A percentile compares a stretch with the other conserved stretches of the same genome.
Conservation (phyloP, 169 alveolate genomes). For the Plasmodium vinckei region DNA sequence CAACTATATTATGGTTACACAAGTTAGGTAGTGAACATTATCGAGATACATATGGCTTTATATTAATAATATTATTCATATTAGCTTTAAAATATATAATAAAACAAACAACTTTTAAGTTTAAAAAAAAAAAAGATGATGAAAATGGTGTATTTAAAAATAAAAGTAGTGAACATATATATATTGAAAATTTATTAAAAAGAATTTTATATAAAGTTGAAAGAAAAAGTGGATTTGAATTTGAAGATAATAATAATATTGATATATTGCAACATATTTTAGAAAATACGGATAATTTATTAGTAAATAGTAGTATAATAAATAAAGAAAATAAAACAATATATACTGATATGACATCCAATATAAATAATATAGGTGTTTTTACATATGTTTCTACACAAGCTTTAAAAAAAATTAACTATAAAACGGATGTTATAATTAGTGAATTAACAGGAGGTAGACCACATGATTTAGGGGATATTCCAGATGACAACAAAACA, state of each 20-base stretch:
- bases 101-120: background rate
- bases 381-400: slow-evolving; percentile 64
- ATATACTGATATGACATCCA: slow-evolving; percentile 39
- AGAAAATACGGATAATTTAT: slow-evolving; percentile 31
- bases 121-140: background rate
- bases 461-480: background rate
- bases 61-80: slow-evolving; percentile 6
- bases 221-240: background rate
- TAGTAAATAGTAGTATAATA: slow-evolving; percentile 16
- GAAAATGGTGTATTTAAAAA: background rate
- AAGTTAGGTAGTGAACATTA: slow-evolving; percentile 22
- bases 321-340: slow-evolving; percentile 61
- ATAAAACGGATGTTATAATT: slow-evolving; percentile 16
- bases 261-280: slow-evolving; percentile 9
- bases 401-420: slow-evolving; percentile 48
- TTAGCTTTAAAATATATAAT: slow-evolving; percentile 6
- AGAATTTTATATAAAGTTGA: slow-evolving; percentile 39
- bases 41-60: slow-evolving; percentile 22
- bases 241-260: background rate
- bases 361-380: slow-evolving; percentile 51
- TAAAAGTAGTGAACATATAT: slow-evolving; percentile 13
- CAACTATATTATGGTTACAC: slow-evolving; percentile 29
- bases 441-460: slow-evolving; percentile 16
- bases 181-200: slow-evolving; percentile 31
- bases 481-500: slow-evolving; percentile 15